Conservation (phyloP, 139 green algal genomes). For the Haematococcus sp. region DNA sequence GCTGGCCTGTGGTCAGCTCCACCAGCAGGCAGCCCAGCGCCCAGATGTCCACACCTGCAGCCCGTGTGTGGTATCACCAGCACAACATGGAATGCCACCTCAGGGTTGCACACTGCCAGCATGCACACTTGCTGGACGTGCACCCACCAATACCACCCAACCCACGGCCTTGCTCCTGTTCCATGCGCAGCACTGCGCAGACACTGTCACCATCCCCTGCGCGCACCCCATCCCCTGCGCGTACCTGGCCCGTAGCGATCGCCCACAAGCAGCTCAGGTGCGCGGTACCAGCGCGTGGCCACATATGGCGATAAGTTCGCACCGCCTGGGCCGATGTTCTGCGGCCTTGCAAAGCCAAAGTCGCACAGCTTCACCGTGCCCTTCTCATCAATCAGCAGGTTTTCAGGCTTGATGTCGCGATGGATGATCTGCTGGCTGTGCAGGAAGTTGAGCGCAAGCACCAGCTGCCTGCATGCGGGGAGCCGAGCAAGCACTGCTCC, state of each 20-base stretch:
- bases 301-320: conserved; percentile 6
- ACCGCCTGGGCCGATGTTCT: not conserved
- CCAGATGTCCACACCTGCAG: conserved; percentile 6
- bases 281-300: conserved; percentile 9
- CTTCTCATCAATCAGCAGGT: conserved; percentile 7
- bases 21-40: conserved; percentile 14
- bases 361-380: conserved; percentile 3
- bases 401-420: conserved; percentile 10
- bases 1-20: conserved; percentile 12
- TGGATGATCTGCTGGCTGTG: conserved; percentile 14
- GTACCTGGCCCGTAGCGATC: not conserved
- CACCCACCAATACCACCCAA: too few species aligned
- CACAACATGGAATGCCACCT: too few species aligned
- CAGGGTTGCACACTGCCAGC: too few species aligned
- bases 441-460: conserved; percentile 13
- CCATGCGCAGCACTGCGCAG: too few species aligned
- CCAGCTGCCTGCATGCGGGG: not conserved
- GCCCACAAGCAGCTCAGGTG: conserved; percentile 12
- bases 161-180: too few species aligned
- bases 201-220: too few species aligned
- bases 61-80: too few species aligned
- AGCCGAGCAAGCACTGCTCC: too few species aligned
- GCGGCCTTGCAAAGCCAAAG: conserved; percentile 10
- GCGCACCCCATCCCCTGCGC: too few species aligned
- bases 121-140: too few species aligned